These are phyloP conservation scores for Taphrina deformans DNA, from an alignment of 1,139 yeast species.

Conservation along the genomic window DNA sequence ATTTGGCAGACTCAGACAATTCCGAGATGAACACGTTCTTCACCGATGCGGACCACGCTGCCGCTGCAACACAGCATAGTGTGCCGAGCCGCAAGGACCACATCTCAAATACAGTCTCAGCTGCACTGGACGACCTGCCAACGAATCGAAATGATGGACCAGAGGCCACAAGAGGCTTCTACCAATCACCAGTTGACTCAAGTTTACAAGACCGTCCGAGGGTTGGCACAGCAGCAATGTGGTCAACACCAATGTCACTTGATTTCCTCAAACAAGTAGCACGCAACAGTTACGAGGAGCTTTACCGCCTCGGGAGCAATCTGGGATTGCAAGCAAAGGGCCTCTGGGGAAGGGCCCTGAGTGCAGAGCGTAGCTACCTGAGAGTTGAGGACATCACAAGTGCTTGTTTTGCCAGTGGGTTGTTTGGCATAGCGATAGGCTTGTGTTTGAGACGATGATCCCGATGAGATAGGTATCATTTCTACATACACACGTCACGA, in stretches of 20 bases:
- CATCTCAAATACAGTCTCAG: too few species aligned
- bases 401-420: conserved; percentile 22
- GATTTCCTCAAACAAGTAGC: background rate
- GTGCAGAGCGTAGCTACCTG: conserved; percentile 5
- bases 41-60: conserved; percentile 16
- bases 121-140: too few species aligned
- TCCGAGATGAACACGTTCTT: background rate
- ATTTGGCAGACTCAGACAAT: background rate
- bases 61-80: background rate
- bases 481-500: too few species aligned
- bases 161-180: too few species aligned
- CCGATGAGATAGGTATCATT: too few species aligned
- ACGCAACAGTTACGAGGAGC: background rate
- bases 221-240: background rate
- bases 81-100: too few species aligned
- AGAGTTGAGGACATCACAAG: conserved; percentile 27
- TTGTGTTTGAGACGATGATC: background rate
- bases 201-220: background rate
- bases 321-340: background rate
- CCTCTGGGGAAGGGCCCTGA: background rate
- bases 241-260: background rate
- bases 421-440: conserved; percentile 14
- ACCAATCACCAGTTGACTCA: background rate
- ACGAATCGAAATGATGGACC: too few species aligned
- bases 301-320: background rate